Conservation (phyloP, 1,139 yeast species). For the Trichomonascaceae sp. region DNA sequence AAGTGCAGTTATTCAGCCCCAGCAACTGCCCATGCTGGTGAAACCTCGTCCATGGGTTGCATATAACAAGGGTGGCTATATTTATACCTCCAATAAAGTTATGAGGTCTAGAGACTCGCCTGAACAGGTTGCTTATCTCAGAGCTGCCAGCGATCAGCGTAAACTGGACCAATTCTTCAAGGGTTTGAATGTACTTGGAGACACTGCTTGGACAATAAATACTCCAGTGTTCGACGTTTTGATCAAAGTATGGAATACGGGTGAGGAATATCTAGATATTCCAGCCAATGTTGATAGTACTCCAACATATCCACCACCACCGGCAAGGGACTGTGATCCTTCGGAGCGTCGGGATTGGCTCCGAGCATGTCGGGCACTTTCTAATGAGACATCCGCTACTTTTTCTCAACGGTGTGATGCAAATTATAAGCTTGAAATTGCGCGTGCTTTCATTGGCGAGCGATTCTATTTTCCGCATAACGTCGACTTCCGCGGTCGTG, state of each 20-base stretch:
- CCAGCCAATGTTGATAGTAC: conserved; percentile 49
- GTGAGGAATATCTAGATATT: conserved; percentile 70
- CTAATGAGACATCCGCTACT: conserved; percentile 56
- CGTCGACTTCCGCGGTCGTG: conserved; percentile 91
- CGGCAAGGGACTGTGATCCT: conserved; percentile 63
- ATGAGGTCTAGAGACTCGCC: conserved; percentile 81
- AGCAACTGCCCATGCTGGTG: conserved; percentile 86
- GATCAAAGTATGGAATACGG: conserved; percentile 80
- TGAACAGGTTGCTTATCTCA: conserved; percentile 82
- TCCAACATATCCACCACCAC: conserved; percentile 56
- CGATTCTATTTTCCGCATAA: conserved; percentile 91
- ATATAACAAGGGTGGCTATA: conserved; percentile 79
- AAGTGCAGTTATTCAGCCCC: conserved; percentile 74
- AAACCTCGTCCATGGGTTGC: conserved; percentile 84
- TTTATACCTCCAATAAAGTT: conserved; percentile 54
- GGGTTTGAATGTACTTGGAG: conserved; percentile 84
- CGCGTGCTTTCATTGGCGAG: conserved; percentile 76
- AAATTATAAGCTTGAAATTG: conserved; percentile 89
- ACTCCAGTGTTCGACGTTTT: conserved; percentile 61
- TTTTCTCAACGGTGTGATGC: conserved; percentile 91
- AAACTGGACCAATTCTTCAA: conserved; percentile 61
- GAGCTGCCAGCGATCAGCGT: conserved; percentile 71
- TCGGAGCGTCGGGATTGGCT: conserved; percentile 62
- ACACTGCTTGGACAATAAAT: conserved; percentile 91
- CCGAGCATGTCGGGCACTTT: conserved; percentile 48